phyloP scores from a whole-genome alignment of 2,329 filamentous ascomycete genomes.

The Gremmenia infestans region DNA sequence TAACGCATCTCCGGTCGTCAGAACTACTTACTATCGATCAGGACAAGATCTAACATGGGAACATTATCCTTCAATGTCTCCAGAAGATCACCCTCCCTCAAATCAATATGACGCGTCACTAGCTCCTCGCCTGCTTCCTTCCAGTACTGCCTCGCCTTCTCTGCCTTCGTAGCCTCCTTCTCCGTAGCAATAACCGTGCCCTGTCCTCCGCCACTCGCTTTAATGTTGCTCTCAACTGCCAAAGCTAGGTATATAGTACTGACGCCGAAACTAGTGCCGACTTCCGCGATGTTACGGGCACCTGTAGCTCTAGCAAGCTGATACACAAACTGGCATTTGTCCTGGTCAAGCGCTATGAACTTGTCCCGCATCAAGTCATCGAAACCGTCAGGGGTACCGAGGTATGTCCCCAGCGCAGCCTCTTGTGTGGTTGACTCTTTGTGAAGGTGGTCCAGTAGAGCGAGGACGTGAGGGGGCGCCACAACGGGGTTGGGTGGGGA shows the following conservation, averaged over 20 bases:
- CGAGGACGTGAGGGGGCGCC: not conserved
- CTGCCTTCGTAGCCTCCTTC: constrained; percentile 51
- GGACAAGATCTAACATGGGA: constrained; percentile 46
- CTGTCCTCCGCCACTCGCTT: constrained; percentile 20
- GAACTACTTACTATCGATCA: constrained; percentile 53
- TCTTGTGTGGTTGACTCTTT: not conserved
- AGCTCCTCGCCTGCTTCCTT: constrained; percentile 40
- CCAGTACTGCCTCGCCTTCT: constrained; percentile 49
- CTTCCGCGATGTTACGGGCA: constrained; percentile 51
- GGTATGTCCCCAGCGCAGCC: not conserved
- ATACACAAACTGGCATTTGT: constrained; percentile 55
- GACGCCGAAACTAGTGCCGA: constrained; percentile 57
- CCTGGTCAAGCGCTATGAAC: constrained; percentile 54
- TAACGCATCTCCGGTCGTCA: not conserved
- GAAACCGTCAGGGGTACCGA: constrained; percentile 2
- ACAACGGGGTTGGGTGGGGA: not conserved
- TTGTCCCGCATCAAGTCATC: constrained; percentile 46
- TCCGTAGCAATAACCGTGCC: constrained; percentile 56
- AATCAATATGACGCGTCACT: constrained; percentile 46
- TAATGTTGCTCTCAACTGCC: constrained; percentile 45
- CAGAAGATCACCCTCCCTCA: constrained; percentile 51
- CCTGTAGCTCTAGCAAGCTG: constrained; percentile 44
- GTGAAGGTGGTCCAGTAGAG: not conserved
- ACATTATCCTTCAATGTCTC: constrained; percentile 50
- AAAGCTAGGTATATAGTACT: constrained; percentile 59